These are phyloP conservation scores for Coemansia sp. DNA, from an alignment of 192 early-diverging fungal genomes.

Conservation along the genomic window DNA sequence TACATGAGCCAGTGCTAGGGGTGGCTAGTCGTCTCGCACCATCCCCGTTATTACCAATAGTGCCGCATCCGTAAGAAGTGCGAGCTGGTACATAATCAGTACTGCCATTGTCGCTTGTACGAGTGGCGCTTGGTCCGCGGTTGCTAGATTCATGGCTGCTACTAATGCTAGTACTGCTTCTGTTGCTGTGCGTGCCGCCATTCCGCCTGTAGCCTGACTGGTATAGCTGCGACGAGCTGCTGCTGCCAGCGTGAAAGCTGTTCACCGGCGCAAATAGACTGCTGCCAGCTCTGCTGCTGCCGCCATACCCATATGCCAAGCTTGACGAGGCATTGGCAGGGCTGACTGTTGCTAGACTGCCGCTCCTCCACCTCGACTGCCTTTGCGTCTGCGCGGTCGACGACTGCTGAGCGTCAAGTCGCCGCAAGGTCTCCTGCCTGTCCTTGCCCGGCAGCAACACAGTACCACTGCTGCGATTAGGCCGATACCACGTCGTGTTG, in stretches of 20 bases:
- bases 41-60: constrained; percentile 22
- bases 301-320: constrained; percentile 3
- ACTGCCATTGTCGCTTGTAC: constrained; percentile 11
- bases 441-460: neutral
- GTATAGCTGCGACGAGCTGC: constrained; percentile 3
- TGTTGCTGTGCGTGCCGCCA: constrained; percentile 2
- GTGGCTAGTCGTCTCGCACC: constrained; percentile 17
- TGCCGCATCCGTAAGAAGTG: constrained; percentile 14
- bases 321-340: neutral
- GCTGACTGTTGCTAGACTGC: constrained; percentile 14
- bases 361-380: constrained; percentile 24
- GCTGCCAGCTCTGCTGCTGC: neutral
- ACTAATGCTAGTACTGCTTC: constrained; percentile 13
- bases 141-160: constrained; percentile 9
- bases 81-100: constrained; percentile 9
- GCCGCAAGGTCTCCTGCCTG: neutral
- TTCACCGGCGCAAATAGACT: constrained; percentile 44
- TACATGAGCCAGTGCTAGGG: constrained; percentile 2
- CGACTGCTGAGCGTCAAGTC: neutral
- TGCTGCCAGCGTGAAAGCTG: constrained; percentile 17
- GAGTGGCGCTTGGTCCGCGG: constrained; percentile 8
- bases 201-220: neutral
- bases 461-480: neutral
- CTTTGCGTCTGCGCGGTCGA: neutral
- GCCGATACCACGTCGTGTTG: constrained; percentile 4